Base-by-base conservation (phyloP, 805 yeast species). In the Cyberlindnera bimundalis region DNA sequence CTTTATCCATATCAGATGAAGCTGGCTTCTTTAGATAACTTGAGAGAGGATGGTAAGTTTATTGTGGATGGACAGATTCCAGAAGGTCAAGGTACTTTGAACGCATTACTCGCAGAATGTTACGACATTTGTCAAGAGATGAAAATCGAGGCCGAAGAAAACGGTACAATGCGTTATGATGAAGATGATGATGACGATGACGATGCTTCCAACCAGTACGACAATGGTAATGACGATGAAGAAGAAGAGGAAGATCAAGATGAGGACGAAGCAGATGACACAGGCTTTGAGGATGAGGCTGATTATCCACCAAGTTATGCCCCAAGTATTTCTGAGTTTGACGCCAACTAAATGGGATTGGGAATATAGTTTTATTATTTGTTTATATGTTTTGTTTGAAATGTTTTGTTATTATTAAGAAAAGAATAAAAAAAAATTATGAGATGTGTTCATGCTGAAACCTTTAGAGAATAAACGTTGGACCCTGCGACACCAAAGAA, bases 81-180 rank as follows among this genome's bases (percentile, higher is more conserved):
- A 2, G 98, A 93, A 60, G 99, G 99, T 11, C 99, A 93, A 64
- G 99, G 97, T 6, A 79, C 95, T n/a, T 70, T 93, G 48, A 89
- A 81, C 61, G 96, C 96, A 1, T 66, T 91, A 42, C 68, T 91
- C 37, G 93, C 96, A 4, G 97, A 90, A 60, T 91, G 98, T 62
- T 93, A 88, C 60, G 99, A 93, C 61, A 83, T 91, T 43, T 73
- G 86, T 34, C 93, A 91, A 58, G 99, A 93, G 66, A 70, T 93
- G 61, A 84, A 88, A 58, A 81, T 86, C 26, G 96, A 89, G 58
- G 75, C 84, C 38, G 89, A 84, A 23, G 51, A 47, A 28, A 51
- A 51, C 14, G 55, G 50, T 28, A 48, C 51, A 9, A 58, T 50
- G 14, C 62, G 63, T 39, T 62, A 59, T 2, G 52, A 48, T 4